Evolutionary conservation across 2,329 filamentous ascomycete species (phyloP).

Genomic region (Pseudogymnoascus sp.): DNA sequence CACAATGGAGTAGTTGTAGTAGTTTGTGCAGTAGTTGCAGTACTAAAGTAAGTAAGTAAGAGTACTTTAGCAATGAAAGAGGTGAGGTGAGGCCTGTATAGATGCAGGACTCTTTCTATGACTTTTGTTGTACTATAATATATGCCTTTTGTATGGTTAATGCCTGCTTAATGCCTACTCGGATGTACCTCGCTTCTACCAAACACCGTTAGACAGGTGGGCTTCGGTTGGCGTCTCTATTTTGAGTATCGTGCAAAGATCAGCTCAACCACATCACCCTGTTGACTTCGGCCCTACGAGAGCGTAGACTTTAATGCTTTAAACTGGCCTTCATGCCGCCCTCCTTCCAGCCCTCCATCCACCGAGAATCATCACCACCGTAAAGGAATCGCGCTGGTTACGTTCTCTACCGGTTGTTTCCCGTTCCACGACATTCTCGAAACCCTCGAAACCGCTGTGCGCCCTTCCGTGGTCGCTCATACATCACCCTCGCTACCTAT

Average conservation of each 20-base stretch:
- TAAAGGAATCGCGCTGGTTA: background rate
- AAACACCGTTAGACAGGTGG: constrained; percentile 4
- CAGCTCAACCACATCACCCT: constrained; percentile 1
- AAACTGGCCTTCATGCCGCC: constrained; percentile 5
- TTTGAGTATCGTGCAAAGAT: constrained; percentile 6
- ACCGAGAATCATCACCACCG: background rate
- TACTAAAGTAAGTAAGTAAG: background rate
- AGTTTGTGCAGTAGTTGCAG: background rate
- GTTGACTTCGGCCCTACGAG: constrained; percentile 3
- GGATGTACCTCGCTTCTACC: background rate
- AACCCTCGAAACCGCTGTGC: constrained; percentile 3
- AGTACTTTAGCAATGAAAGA: background rate
- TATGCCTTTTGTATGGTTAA: background rate
- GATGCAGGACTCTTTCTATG: background rate
- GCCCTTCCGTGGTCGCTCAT: background rate
- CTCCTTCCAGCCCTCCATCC: background rate
- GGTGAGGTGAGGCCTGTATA: background rate
- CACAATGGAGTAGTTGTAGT: background rate
- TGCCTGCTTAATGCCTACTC: background rate
- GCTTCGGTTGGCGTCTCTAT: constrained; percentile 7
- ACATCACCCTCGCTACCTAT: constrained; percentile 2
- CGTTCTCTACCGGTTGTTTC: background rate
- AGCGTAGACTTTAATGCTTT: constrained; percentile 1
- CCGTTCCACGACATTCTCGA: background rate
- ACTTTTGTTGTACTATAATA: background rate